Conservation (phyloP, 2,329 filamentous ascomycete genomes). For the Fonsecaea pugnacius region DNA sequence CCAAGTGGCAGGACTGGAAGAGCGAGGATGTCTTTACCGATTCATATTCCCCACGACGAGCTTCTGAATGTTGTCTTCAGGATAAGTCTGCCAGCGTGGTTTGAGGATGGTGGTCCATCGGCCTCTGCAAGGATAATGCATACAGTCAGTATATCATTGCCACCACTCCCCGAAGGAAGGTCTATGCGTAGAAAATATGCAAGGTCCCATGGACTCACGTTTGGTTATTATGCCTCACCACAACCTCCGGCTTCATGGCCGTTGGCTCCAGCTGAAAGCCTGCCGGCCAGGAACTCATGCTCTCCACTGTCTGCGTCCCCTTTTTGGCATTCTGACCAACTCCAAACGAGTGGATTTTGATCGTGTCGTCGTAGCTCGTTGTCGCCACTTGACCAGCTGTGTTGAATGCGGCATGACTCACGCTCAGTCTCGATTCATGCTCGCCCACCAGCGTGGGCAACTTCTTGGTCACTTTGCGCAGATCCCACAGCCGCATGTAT, state of each 20-base stretch:
- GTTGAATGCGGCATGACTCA: conserved; percentile 92
- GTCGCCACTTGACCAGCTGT: conserved; percentile 83
- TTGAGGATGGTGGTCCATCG: conserved; percentile 59
- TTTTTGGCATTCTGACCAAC: conserved; percentile 39
- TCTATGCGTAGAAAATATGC: background rate
- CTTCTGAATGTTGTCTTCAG: conserved; percentile 78
- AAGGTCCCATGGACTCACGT: conserved; percentile 74
- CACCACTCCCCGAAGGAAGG: background rate
- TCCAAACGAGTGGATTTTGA: conserved; percentile 86
- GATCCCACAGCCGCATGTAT: conserved; percentile 88
- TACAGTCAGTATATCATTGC: background rate
- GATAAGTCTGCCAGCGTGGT: conserved; percentile 86
- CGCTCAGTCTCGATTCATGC: conserved; percentile 79
- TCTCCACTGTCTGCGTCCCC: conserved; percentile 47
- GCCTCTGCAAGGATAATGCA: conserved; percentile 19
- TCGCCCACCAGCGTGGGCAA: conserved; percentile 75
- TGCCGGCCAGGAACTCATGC: conserved; percentile 62
- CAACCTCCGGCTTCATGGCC: conserved; percentile 70
- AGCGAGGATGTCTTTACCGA: conserved; percentile 48
- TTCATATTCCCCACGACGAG: conserved; percentile 98
- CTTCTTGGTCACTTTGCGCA: conserved; percentile 71
- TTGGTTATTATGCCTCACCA: conserved; percentile 89
- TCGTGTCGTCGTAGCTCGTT: conserved; percentile 89
- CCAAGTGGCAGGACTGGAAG: background rate
- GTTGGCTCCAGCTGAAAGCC: conserved; percentile 63